These are phyloP conservation scores for Rhodamnia rubescens DNA, from an alignment of 345 rosid genomes.

Conservation along the genomic window DNA sequence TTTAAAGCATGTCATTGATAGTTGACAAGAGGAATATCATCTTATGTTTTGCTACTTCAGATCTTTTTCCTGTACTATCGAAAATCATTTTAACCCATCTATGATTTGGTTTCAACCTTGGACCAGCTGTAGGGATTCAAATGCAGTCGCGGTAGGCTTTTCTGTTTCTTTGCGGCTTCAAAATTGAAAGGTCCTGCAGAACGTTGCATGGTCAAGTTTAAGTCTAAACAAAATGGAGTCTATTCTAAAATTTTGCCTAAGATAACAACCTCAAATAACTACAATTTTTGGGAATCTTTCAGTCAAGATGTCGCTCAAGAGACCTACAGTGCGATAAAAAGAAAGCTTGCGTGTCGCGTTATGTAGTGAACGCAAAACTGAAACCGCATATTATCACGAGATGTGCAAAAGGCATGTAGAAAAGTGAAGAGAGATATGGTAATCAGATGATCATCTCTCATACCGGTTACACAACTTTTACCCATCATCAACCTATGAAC, in stretches of 20 bases:
- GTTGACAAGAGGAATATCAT: not conserved
- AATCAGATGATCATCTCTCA: not conserved
- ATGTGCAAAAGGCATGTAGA: not conserved
- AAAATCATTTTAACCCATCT: not conserved
- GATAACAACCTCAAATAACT: not conserved
- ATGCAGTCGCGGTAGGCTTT: slow-evolving; percentile 38
- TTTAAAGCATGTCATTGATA: not conserved
- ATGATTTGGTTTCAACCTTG: slow-evolving; percentile 36
- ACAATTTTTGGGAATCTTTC: not conserved
- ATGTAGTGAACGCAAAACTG: not conserved
- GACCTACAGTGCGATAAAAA: not conserved
- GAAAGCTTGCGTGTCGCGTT: not conserved
- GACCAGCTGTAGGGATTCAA: slow-evolving; percentile 87
- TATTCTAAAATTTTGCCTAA: not conserved
- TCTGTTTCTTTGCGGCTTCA: slow-evolving; percentile 21
- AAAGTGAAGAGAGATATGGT: not conserved
- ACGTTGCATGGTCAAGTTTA: not conserved
- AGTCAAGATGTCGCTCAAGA: not conserved
- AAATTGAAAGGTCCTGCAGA: slow-evolving; percentile 84
- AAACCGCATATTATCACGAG: not conserved
- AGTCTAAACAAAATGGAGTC: not conserved
- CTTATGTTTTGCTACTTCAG: not conserved
- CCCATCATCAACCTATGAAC: not conserved
- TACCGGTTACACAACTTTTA: not conserved
- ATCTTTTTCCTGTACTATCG: not conserved